phyloP scores from a whole-genome alignment of 352 stramenopile genomes.

The Globisporangium ultimum region DNA sequence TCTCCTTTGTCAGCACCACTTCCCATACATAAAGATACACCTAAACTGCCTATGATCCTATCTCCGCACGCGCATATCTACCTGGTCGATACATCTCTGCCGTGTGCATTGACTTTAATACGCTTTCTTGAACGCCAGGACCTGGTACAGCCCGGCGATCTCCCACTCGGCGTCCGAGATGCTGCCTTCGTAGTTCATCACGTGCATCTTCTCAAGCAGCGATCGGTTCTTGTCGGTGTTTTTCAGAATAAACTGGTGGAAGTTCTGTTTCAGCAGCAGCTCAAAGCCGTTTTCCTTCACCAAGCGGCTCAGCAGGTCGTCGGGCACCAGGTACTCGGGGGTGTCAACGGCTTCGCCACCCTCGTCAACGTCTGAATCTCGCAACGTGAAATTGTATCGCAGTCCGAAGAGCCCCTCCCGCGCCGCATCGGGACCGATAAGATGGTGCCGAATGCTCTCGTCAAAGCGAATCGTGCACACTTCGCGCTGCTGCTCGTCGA shows the following conservation, averaged over 20 bases:
- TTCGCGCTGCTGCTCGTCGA: slow-evolving; percentile 71
- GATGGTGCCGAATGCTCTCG: slow-evolving; percentile 37
- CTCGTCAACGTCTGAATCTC: slow-evolving; percentile 63
- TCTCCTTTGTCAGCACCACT: not conserved
- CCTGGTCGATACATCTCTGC: too few relatives aligned
- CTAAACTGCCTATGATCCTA: slow-evolving; percentile 10
- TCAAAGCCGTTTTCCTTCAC: slow-evolving; percentile 78
- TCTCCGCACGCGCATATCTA: not conserved
- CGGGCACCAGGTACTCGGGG: slow-evolving; percentile 89
- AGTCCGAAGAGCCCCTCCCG: slow-evolving; percentile 72
- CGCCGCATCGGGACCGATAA: slow-evolving; percentile 35
- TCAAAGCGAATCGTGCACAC: slow-evolving; percentile 81
- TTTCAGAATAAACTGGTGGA: slow-evolving; percentile 78
- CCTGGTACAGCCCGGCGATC: slow-evolving; percentile 82
- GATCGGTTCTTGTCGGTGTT: slow-evolving; percentile 68
- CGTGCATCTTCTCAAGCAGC: slow-evolving; percentile 84
- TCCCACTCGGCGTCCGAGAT: slow-evolving; percentile 87
- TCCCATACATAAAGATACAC: slow-evolving; percentile 2
- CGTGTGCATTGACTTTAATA: slow-evolving; percentile 18
- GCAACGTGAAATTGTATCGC: slow-evolving; percentile 89
- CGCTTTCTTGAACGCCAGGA: slow-evolving; percentile 83
- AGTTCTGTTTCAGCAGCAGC: slow-evolving; percentile 80
- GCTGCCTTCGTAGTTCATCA: slow-evolving; percentile 81
- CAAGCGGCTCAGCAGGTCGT: slow-evolving; percentile 68
- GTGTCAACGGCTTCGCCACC: slow-evolving; percentile 83